Evolutionary conservation across 352 stramenopile species (phyloP).

Genomic region (Pythium oligandrum): DNA sequence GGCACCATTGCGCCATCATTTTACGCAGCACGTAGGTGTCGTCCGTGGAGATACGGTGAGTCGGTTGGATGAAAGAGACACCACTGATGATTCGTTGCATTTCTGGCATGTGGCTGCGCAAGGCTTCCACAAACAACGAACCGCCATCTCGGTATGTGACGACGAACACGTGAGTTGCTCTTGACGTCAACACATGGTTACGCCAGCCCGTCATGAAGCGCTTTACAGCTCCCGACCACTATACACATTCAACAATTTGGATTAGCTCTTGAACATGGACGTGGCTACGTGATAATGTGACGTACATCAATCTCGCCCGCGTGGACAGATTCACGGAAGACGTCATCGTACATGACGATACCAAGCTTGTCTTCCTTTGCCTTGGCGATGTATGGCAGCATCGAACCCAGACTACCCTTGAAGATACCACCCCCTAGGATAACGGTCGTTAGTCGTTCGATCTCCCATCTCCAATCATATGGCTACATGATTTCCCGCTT

Average conservation of each 20-base stretch:
- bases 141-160: slow-evolving; percentile 59
- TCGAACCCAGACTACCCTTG: slow-evolving; percentile 65
- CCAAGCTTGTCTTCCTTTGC: slow-evolving; percentile 69
- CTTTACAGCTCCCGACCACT: slow-evolving; percentile 52
- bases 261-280: slow-evolving; percentile 1
- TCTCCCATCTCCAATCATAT: not conserved
- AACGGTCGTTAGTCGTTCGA: not conserved
- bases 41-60: slow-evolving; percentile 45
- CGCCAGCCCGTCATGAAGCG: slow-evolving; percentile 68
- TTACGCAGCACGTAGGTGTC: slow-evolving; percentile 64
- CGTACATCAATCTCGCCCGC: slow-evolving; percentile 48
- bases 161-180: slow-evolving; percentile 64
- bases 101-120: slow-evolving; percentile 51
- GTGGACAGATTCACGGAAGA: slow-evolving; percentile 52
- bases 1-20: slow-evolving; percentile 63
- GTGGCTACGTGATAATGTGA: not conserved
- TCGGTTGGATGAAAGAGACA: slow-evolving; percentile 62
- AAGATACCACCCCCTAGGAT: slow-evolving; percentile 53
- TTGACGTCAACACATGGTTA: slow-evolving; percentile 60
- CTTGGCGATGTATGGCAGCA: slow-evolving; percentile 73
- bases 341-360: slow-evolving; percentile 61
- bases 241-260: slow-evolving; percentile 9
- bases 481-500: not conserved
- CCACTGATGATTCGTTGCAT: slow-evolving; percentile 71
- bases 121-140: slow-evolving; percentile 41